phyloP scores from a whole-genome alignment of 1,284 basidiomycete genomes.

The Sparassis latifolia region DNA sequence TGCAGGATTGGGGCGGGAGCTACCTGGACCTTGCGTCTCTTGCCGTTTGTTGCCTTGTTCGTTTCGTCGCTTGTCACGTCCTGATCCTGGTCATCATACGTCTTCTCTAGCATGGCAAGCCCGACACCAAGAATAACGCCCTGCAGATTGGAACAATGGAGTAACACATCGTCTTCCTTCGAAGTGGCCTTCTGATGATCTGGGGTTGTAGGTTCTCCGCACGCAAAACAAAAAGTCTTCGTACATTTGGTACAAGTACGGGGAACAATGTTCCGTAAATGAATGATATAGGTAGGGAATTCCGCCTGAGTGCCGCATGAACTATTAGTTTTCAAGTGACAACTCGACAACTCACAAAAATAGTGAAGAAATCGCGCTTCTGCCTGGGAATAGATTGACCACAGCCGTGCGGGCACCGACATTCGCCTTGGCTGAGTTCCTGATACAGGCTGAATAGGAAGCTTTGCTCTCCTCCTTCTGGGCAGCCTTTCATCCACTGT shows the following conservation, averaged over 20 bases:
- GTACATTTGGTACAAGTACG: conserved; percentile 61
- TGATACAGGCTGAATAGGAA: conserved; percentile 82
- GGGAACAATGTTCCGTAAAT: conserved; percentile 52
- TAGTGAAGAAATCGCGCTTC: conserved; percentile 74
- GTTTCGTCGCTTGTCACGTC: conserved; percentile 12
- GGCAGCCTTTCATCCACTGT: conserved; percentile 96
- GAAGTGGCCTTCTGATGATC: conserved; percentile 33
- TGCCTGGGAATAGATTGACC: conserved; percentile 50
- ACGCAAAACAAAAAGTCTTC: conserved; percentile 74
- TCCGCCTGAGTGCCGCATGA: conserved; percentile 42
- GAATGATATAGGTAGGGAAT: conserved; percentile 64
- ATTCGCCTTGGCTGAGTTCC: conserved; percentile 55
- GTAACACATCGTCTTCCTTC: conserved; percentile 50
- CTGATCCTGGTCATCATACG: conserved; percentile 50
- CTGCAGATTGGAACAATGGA: conserved; percentile 85
- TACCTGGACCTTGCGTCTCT: conserved; percentile 27
- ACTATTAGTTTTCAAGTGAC: background rate
- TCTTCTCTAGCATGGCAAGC: conserved; percentile 69
- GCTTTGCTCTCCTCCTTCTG: conserved; percentile 85
- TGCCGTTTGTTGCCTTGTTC: conserved; percentile 19
- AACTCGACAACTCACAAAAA: conserved; percentile 55
- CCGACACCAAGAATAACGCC: conserved; percentile 84
- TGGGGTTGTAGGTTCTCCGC: conserved; percentile 59
- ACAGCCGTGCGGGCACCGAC: conserved; percentile 70
- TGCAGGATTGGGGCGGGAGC: conserved; percentile 16